Base-by-base conservation (phyloP, 768 basidiomycete species). In the Lactifluus subvellereus region DNA sequence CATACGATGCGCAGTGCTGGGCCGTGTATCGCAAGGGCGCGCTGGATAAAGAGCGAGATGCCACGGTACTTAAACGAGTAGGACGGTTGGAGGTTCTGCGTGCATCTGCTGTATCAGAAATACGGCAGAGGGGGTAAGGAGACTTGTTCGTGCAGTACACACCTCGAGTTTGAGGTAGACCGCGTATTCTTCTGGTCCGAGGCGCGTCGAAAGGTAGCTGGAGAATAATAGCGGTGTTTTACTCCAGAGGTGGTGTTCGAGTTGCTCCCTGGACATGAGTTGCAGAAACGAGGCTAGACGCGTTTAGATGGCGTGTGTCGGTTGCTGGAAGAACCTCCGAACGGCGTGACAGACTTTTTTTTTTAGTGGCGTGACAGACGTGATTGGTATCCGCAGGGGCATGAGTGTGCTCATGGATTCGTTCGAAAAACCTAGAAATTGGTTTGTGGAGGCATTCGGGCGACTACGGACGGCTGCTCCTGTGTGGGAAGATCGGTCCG, bases 71-170 rank as follows among this genome's bases (percentile, higher is more conserved):
- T 43, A 82, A 48, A 90, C 75, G 89, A 90, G 65, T 86, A 79
- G 0, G 83, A 81, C 0, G 85, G 85, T 60, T 91, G 89, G 2
- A 91, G 75, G 64, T 82, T 88, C 89, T 90, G 20, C 20, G 42
- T 18, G 42, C 42, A 43, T 43, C 7, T 18, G 4, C 5, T 43
- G 18, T 43, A 18, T 18, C 18, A 13, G 42, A 43, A 37, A 37
- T 37, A 37, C 35, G 10, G 10, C 10, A 10, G 35, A 43, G 27
- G 27, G 27, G 42, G 42, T 16, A 43, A 18, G 42, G 42, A 43
- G 7, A 43, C 42, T 18, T 7, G 7, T 43, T 43, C 16, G 7
- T 43, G 11, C 16, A 4, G 42, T 18, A 18, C 42, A 18, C 42
- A 43, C 42, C 42, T 43, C 16, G 18, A 18, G 42, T 18, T 43